Conservation (phyloP, 1,139 yeast genomes). For the Arxiozyma bovina region DNA sequence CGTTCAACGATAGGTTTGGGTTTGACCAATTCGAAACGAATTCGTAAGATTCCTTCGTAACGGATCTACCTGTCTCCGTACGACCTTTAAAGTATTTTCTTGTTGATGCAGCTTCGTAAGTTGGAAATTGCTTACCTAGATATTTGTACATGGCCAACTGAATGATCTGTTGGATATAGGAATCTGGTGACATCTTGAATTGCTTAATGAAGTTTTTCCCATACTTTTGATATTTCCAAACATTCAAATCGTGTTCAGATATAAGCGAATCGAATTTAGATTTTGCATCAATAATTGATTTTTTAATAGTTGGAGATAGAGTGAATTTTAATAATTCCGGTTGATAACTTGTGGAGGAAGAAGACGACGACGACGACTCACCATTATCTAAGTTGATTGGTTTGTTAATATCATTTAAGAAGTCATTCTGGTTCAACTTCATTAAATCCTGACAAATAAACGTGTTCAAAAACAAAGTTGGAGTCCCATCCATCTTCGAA, state of each 20-base stretch:
- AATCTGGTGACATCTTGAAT: constrained; percentile 68
- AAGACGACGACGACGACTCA: background rate
- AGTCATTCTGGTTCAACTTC: constrained; percentile 38
- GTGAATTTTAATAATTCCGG: constrained; percentile 35
- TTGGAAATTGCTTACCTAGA: constrained; percentile 76
- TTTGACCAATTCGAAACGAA: constrained; percentile 74
- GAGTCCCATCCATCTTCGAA: constrained; percentile 97
- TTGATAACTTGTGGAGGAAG: constrained; percentile 12
- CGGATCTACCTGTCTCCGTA: constrained; percentile 92
- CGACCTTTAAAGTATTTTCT: constrained; percentile 83
- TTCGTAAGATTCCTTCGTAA: constrained; percentile 61
- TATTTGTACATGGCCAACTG: constrained; percentile 74
- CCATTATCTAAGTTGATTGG: background rate
- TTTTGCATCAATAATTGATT: constrained; percentile 50
- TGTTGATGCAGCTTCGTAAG: constrained; percentile 94
- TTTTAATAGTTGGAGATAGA: constrained; percentile 43
- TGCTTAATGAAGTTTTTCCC: constrained; percentile 65
- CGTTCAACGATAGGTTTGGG: constrained; percentile 43
- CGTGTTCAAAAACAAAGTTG: constrained; percentile 83
- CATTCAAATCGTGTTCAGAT: constrained; percentile 48
- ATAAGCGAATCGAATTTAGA: constrained; percentile 44
- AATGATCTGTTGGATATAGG: constrained; percentile 64
- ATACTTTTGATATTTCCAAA: constrained; percentile 63
- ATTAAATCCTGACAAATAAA: constrained; percentile 51
- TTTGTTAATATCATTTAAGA: constrained; percentile 23